These are phyloP conservation scores for Fistulifera pelliculosa DNA, from an alignment of 108 stramenopile genomes.

Conservation along the genomic window DNA sequence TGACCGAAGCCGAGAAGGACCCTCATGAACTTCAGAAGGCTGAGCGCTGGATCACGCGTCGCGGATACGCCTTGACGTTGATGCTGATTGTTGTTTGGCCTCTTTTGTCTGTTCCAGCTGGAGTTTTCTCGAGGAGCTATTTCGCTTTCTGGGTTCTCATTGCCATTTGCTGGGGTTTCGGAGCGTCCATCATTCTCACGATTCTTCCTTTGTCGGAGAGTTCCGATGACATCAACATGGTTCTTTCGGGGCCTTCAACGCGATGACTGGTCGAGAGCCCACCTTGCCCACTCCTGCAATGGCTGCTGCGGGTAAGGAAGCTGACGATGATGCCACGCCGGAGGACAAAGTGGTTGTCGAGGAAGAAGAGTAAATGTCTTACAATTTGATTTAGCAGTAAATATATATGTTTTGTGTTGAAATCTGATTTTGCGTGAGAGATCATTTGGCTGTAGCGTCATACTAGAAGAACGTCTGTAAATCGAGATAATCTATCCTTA, in stretches of 20 bases:
- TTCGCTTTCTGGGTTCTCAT: slow-evolving; percentile 90
- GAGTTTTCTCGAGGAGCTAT: slow-evolving; percentile 68
- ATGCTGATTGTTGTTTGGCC: slow-evolving; percentile 87
- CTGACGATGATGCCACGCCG: slow-evolving; percentile 1
- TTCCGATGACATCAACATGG: slow-evolving; percentile 46
- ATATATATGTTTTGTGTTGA: no score
- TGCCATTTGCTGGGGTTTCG: slow-evolving; percentile 82
- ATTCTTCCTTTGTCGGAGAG: slow-evolving; percentile 74
- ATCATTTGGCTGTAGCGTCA: no score
- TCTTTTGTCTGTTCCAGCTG: slow-evolving; percentile 77
- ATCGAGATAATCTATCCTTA: no score
- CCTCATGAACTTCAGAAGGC: slow-evolving; percentile 43
- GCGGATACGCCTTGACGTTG: slow-evolving; percentile 72
- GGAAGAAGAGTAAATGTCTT: not conserved
- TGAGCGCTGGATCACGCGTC: slow-evolving; percentile 71
- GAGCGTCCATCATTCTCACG: slow-evolving; percentile 62
- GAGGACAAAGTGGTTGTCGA: not conserved
- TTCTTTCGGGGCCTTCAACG: slow-evolving; percentile 37
- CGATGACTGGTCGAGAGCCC: slow-evolving; percentile 5
- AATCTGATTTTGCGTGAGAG: no score
- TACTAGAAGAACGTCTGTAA: no score
- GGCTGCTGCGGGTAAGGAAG: not conserved
- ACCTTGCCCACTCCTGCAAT: not conserved
- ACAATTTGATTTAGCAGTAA: no score
- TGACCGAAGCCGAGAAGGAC: slow-evolving; percentile 50